Conservation (phyloP, 1,139 yeast species). For the Debaryomyces singareniensis region DNA sequence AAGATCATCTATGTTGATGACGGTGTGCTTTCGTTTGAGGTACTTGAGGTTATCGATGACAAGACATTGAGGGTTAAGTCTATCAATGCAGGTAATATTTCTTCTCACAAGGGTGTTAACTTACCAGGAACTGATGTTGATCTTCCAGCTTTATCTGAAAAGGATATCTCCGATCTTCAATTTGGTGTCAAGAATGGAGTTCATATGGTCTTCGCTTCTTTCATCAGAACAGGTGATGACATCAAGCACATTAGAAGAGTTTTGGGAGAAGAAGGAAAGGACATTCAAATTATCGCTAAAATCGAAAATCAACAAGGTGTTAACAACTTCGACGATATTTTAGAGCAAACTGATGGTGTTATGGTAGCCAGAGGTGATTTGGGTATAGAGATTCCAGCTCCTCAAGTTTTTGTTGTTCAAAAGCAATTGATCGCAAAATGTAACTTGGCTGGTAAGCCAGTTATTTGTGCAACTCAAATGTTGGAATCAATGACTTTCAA, state of each 20-base stretch:
- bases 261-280: slow-evolving; percentile 93
- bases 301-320: slow-evolving; percentile 99
- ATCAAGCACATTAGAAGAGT: slow-evolving; percentile 86
- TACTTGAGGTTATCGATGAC: slow-evolving; percentile 71
- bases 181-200: slow-evolving; percentile 97
- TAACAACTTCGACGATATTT: slow-evolving; percentile 95
- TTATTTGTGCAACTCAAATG: slow-evolving; percentile 99
- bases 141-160: slow-evolving; percentile 94
- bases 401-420: slow-evolving; percentile 97
- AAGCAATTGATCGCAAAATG: slow-evolving; percentile 98
- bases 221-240: slow-evolving; percentile 92
- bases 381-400: slow-evolving; percentile 99
- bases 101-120: slow-evolving; percentile 98
- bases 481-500: slow-evolving; percentile 98
- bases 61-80: slow-evolving; percentile 80
- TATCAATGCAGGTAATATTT: slow-evolving; percentile 90
- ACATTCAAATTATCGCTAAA: slow-evolving; percentile 92
- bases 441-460: slow-evolving; percentile 99
- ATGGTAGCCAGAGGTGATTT: slow-evolving; percentile 99
- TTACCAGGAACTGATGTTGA: slow-evolving; percentile 99
- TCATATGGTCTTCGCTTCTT: slow-evolving; percentile 97
- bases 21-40: slow-evolving; percentile 96
- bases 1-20: slow-evolving; percentile 91
- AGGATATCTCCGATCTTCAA: slow-evolving; percentile 83
- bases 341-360: slow-evolving; percentile 94